Percentiles rank a stretch among this genome's conserved stretches.
phyloP scores from a whole-genome alignment of 345 rosid genomes.

The Psidium friedrichsthalianum region DNA sequence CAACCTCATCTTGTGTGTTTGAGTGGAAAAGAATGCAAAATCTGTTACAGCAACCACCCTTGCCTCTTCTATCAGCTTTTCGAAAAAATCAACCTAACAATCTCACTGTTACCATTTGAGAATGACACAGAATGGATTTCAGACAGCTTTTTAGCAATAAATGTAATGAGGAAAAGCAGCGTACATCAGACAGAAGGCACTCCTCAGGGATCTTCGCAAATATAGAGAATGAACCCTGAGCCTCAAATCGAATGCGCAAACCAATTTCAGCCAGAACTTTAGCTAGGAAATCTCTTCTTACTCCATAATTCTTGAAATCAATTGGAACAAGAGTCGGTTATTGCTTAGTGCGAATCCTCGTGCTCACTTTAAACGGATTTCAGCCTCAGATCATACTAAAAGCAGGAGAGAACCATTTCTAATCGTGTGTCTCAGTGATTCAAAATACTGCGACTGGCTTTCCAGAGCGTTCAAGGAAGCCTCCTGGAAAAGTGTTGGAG shows the following conservation, averaged over 20 bases:
- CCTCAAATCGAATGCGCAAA: conserved; percentile 35
- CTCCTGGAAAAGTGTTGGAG: conserved; percentile 61
- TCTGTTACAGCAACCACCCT: too few species aligned
- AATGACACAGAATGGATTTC: not conserved
- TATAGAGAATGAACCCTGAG: conserved; percentile 42
- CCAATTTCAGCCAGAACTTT: conserved; percentile 25
- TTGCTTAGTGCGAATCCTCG: not conserved
- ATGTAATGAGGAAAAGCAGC: not conserved
- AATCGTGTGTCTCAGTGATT: conserved; percentile 20
- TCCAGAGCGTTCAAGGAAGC: conserved; percentile 37
- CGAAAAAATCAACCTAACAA: too few species aligned
- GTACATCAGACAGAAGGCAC: conserved; percentile 34
- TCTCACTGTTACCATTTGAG: too few species aligned
- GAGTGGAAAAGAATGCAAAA: too few species aligned
- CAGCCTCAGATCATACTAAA: not conserved
- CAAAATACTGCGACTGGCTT: conserved; percentile 27
- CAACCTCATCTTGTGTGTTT: too few species aligned
- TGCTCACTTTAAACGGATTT: not conserved
- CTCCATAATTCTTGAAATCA: conserved; percentile 31
- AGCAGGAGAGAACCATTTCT: too few species aligned
- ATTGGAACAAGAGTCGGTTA: not conserved
- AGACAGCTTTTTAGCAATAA: not conserved
- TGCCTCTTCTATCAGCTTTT: too few species aligned
- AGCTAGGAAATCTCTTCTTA: conserved; percentile 32
- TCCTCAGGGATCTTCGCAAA: conserved; percentile 37